Evolutionary conservation across 2,329 filamentous ascomycete species (phyloP).

Genomic region (Thermothelomyces thermophilus): DNA sequence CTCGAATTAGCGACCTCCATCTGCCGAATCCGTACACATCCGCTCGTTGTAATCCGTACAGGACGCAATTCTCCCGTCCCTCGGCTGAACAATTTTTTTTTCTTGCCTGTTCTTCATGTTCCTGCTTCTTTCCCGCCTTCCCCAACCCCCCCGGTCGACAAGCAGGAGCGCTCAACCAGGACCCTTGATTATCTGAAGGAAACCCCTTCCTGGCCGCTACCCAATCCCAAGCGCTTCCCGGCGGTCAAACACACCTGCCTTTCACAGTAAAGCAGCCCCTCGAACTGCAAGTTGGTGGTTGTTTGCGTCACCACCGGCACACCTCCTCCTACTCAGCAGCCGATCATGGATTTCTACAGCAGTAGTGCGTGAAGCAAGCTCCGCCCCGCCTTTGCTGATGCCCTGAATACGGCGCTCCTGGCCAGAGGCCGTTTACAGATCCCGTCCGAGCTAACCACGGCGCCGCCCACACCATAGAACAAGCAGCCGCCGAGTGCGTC

Average conservation of each 20-base stretch:
- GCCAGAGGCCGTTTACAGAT: background rate
- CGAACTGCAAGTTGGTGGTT: background rate
- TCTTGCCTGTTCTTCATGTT: background rate
- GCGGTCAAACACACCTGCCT: background rate
- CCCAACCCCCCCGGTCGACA: background rate
- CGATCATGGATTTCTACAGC: conserved; percentile 5
- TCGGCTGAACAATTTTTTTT: background rate
- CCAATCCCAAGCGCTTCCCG: background rate
- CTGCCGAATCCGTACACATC: background rate
- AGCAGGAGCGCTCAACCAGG: background rate
- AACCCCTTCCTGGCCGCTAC: background rate
- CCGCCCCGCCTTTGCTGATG: conserved; percentile 1
- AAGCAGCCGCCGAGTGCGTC: conserved; percentile 63
- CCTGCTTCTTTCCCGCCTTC: background rate
- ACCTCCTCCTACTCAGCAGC: no score
- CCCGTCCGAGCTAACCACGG: conserved; percentile 7
- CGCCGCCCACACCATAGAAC: conserved; percentile 30
- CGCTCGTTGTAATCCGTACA: background rate
- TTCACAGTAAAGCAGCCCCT: background rate
- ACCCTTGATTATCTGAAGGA: no score
- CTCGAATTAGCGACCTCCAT: background rate
- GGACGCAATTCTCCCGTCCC: no score
- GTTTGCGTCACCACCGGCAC: background rate
- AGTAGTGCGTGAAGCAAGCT: conserved; percentile 7
- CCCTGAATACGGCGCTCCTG: background rate